phyloP scores from a whole-genome alignment of 164 flowering plant genomes.

The Sedum album region DNA sequence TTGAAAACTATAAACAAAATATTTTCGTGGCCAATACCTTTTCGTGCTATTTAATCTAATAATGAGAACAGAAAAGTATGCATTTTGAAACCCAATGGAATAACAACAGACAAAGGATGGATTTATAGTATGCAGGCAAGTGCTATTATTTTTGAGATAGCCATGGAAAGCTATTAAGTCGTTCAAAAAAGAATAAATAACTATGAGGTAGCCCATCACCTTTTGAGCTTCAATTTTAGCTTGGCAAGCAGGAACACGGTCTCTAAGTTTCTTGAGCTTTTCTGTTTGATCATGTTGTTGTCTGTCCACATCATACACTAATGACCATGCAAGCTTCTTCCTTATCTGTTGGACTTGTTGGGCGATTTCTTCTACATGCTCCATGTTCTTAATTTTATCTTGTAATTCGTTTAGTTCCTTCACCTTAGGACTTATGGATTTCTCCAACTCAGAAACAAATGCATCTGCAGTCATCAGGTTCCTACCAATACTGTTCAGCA shows the following conservation, averaged over 20 bases:
- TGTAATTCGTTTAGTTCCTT: constrained; percentile 64
- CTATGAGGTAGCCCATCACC: constrained; percentile 29
- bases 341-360: constrained; percentile 48
- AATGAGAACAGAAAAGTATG: no score
- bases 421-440: constrained; percentile 51
- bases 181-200: background rate
- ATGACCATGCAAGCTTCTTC: constrained; percentile 88
- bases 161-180: no score
- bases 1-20: no score
- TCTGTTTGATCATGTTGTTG: constrained; percentile 39
- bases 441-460: constrained; percentile 50
- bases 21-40: no score
- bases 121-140: no score
- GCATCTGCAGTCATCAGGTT: constrained; percentile 43
- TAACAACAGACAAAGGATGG: background rate
- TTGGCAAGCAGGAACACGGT: constrained; percentile 74
- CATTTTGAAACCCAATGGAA: no score
- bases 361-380: constrained; percentile 79
- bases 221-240: constrained; percentile 47
- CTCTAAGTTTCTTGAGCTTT: constrained; percentile 51
- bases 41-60: no score
- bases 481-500: constrained; percentile 34
- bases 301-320: constrained; percentile 67
- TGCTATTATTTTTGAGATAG: no score
- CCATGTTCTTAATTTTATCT: constrained; percentile 70